These are phyloP conservation scores for Leucoagaricus sp. DNA, from an alignment of 1,284 basidiomycete species.

Conservation along the genomic window DNA sequence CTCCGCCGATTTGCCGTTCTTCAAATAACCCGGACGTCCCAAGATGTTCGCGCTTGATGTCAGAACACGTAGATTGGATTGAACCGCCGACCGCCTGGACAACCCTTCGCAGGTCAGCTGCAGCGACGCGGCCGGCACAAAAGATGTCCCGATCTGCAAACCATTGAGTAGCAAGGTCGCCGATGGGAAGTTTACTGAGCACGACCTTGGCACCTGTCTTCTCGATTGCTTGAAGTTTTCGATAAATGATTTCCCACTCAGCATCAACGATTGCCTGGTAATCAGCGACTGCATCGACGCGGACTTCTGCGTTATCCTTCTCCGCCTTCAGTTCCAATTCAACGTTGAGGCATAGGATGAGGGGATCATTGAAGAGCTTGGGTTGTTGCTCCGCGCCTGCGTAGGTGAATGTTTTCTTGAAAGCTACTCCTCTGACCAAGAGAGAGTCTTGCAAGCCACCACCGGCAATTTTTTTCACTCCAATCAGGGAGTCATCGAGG, in stretches of 20 bases:
- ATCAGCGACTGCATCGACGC: conserved; percentile 94
- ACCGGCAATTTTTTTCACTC: conserved; percentile 98
- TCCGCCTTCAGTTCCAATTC: conserved; percentile 99
- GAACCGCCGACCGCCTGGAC: conserved; percentile 96
- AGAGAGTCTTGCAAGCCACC: conserved; percentile 98
- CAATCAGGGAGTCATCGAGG: conserved; percentile 95
- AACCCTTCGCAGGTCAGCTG: conserved; percentile 91
- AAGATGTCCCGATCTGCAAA: conserved; percentile 99
- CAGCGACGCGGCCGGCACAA: conserved; percentile 95
- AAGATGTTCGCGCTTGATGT: conserved; percentile 89
- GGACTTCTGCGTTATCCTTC: conserved; percentile 99
- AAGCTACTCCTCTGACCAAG: conserved; percentile 89
- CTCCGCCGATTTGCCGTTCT: conserved; percentile 95
- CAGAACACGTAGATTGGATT: conserved; percentile 94
- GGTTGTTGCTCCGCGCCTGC: conserved; percentile 99
- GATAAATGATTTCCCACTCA: conserved; percentile 99
- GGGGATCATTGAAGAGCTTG: conserved; percentile 88
- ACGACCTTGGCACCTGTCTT: conserved; percentile 98
- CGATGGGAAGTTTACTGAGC: conserved; percentile 97
- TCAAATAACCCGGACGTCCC: conserved; percentile 92
- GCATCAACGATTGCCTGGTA: conserved; percentile 99
- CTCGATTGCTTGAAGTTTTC: conserved; percentile 95
- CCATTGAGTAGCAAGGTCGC: conserved; percentile 98
- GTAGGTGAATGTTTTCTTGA: conserved; percentile 99
- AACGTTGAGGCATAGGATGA: conserved; percentile 94